A percentile compares a stretch with the other conserved stretches of the same genome.
These are phyloP conservation scores for Exophiala xenobiotica DNA, from an alignment of 2,329 filamentous ascomycete species.

Conservation along the genomic window DNA sequence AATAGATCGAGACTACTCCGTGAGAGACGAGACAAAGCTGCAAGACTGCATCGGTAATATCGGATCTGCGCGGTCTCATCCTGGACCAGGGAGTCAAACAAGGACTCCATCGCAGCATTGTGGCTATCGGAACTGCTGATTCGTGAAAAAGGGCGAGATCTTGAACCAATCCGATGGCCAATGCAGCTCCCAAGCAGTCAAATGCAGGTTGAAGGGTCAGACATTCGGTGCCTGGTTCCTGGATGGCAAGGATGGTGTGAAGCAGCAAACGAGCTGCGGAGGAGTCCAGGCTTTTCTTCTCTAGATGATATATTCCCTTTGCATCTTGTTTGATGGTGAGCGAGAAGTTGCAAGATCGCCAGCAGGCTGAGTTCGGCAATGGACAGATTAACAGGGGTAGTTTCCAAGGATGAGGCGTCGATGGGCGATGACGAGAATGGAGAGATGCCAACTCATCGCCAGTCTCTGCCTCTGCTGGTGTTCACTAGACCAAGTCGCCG, in stretches of 20 bases:
- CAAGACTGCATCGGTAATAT: not conserved
- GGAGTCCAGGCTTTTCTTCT: not conserved
- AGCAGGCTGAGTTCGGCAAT: not conserved
- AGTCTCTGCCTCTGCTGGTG: not conserved
- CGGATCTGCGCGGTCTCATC: not conserved
- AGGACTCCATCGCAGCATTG: not conserved
- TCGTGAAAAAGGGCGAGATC: not conserved
- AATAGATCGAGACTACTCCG: not conserved
- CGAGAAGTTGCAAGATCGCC: not conserved
- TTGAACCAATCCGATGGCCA: conserved; percentile 13
- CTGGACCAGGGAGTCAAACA: not conserved
- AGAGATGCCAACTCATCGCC: conserved; percentile 17
- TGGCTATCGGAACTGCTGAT: conserved; percentile 6
- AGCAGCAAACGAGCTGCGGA: not conserved
- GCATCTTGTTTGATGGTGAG: not conserved
- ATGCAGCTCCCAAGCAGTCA: not conserved
- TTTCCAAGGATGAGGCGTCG: conserved; percentile 6
- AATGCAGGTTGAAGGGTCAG: not conserved
- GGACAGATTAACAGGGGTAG: not conserved
- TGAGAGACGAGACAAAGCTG: no score
- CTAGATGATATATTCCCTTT: not conserved
- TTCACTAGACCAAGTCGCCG: not conserved
- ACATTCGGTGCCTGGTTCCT: not conserved
- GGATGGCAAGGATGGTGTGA: not conserved
- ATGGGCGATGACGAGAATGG: conserved; percentile 11